A percentile compares a stretch with the other conserved stretches of the same genome.
Evolutionary conservation across 306 rosid species (phyloP).

Genomic region (Ormosia semicastrata): DNA sequence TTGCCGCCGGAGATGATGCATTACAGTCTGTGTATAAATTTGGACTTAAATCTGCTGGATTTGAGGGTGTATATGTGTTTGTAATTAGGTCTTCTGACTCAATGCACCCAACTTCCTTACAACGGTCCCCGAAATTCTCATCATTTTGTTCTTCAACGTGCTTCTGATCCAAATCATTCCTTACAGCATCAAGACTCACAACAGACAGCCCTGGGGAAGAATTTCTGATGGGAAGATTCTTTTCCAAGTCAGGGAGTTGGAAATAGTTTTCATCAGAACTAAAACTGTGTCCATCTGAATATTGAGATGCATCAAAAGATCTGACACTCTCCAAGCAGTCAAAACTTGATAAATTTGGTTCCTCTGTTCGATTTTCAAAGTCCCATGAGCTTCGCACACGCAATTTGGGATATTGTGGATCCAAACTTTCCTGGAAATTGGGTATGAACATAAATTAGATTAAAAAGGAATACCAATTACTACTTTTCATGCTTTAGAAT

Average conservation of each 20-base stretch:
- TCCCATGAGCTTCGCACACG: conserved; percentile 67
- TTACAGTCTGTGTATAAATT: conserved; percentile 41
- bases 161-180: conserved; percentile 32
- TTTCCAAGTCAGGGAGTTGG: conserved; percentile 62
- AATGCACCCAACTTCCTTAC: conserved; percentile 59
- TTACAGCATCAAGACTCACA: conserved; percentile 30
- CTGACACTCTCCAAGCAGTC: conserved; percentile 37
- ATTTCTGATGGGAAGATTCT: conserved; percentile 32
- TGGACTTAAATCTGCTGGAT: conserved; percentile 38
- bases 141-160: conserved; percentile 44
- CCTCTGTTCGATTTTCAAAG: conserved; percentile 40
- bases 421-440: conserved; percentile 49
- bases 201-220: conserved; percentile 43
- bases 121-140: conserved; percentile 43
- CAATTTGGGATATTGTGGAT: conserved; percentile 64
- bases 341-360: conserved; percentile 30
- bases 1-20: conserved; percentile 49
- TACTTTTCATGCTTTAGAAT: conserved; percentile 21
- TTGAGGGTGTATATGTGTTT: conserved; percentile 37
- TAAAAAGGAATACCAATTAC: background rate
- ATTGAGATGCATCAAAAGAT: conserved; percentile 66
- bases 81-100: conserved; percentile 52
- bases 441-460: conserved; percentile 30
- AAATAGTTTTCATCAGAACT: conserved; percentile 62
- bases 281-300: conserved; percentile 61